Percentiles rank a stretch among this genome's conserved stretches.
phyloP scores from a whole-genome alignment of 108 stramenopile genomes.

The Fistulifera solaris region DNA sequence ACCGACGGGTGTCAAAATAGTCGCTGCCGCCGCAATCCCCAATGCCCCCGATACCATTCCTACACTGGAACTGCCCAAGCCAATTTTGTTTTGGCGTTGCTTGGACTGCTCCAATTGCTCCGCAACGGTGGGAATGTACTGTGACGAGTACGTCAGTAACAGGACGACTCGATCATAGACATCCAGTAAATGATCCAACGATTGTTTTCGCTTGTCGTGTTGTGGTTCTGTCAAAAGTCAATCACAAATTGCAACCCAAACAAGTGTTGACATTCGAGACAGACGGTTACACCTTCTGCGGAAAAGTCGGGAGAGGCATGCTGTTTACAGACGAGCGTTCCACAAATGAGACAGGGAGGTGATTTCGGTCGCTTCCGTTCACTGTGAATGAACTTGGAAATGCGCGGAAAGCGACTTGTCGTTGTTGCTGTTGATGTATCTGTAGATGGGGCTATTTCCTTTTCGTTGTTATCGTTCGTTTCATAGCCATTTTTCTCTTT shows the following conservation, averaged over 20 bases:
- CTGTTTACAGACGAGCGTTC: conserved; percentile 14
- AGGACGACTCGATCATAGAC: conserved; percentile 56
- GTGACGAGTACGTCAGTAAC: conserved; percentile 37
- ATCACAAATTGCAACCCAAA: conserved; percentile 62
- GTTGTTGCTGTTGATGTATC: no score
- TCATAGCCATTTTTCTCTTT: no score
- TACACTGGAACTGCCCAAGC: conserved; percentile 34
- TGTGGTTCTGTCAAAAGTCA: conserved; percentile 27
- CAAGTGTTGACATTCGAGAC: conserved; percentile 36
- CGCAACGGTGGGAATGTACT: conserved; percentile 42
- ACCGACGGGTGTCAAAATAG: conserved; percentile 57
- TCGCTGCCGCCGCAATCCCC: conserved; percentile 54
- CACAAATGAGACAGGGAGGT: conserved; percentile 27
- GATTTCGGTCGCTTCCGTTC: conserved; percentile 6
- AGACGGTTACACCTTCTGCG: conserved; percentile 38
- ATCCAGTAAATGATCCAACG: conserved; percentile 50
- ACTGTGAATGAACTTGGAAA: conserved; percentile 29
- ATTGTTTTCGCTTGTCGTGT: conserved; percentile 16
- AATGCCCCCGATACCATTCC: conserved; percentile 53
- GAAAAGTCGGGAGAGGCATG: conserved; percentile 37
- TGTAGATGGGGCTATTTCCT: no score
- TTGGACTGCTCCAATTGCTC: conserved; percentile 29
- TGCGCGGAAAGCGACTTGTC: conserved; percentile 28
- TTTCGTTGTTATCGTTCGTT: no score
- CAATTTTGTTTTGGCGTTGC: conserved; percentile 38